Evolutionary conservation across 2,329 filamentous ascomycete species (phyloP).

Genomic region (Paecilomyces sp.): DNA sequence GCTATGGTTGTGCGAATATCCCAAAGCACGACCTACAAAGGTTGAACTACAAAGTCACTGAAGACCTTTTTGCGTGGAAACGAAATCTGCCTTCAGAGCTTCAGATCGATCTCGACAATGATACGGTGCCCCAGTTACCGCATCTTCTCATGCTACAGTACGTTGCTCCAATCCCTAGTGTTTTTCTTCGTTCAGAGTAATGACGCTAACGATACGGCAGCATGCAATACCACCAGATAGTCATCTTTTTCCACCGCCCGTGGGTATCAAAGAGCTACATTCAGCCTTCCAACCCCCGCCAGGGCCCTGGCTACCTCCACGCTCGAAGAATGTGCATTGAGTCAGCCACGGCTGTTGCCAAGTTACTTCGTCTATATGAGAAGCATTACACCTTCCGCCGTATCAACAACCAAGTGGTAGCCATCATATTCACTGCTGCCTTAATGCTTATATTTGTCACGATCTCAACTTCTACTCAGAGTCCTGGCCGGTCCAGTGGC

Average conservation of each 20-base stretch:
- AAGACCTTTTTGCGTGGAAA: slow-evolving; percentile 35
- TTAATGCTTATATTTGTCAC: slow-evolving; percentile 34
- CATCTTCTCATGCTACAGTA: slow-evolving; percentile 38
- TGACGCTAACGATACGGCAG: slow-evolving; percentile 10
- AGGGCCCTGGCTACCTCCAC: slow-evolving; percentile 38
- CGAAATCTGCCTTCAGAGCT: slow-evolving; percentile 30
- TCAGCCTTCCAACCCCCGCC: slow-evolving; percentile 32
- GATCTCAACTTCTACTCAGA: slow-evolving; percentile 17
- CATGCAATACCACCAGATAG: slow-evolving; percentile 39
- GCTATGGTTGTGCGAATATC: slow-evolving; percentile 31
- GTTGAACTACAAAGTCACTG: slow-evolving; percentile 26
- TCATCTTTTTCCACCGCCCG: slow-evolving; percentile 39
- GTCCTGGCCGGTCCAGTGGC: slow-evolving; percentile 5
- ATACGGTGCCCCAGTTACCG: slow-evolving; percentile 25
- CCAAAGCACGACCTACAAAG: slow-evolving; percentile 30
- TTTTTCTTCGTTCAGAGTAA: not conserved
- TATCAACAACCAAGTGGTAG: slow-evolving; percentile 38
- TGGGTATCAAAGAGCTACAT: slow-evolving; percentile 38
- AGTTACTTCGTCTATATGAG: slow-evolving; percentile 35
- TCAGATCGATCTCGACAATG: slow-evolving; percentile 27
- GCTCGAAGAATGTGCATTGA: slow-evolving; percentile 38
- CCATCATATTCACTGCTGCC: slow-evolving; percentile 39
- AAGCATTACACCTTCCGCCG: slow-evolving; percentile 34
- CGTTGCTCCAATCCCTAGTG: not conserved
- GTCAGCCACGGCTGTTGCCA: slow-evolving; percentile 33